These are phyloP conservation scores for Kockovaella imperatae DNA, from an alignment of 768 basidiomycete species.

Conservation along the genomic window DNA sequence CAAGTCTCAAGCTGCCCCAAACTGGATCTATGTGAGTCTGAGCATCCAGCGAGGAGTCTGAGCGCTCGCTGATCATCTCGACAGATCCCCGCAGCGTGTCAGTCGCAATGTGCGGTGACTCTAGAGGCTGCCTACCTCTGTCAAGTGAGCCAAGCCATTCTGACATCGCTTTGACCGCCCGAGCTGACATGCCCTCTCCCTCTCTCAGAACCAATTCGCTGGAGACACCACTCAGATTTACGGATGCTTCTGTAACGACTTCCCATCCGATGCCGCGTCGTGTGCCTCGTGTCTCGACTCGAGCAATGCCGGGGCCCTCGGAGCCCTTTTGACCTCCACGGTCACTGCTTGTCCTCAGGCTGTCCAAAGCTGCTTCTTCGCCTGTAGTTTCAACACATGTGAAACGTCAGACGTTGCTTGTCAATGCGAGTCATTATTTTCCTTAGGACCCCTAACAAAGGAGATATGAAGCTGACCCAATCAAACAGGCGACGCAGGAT, in stretches of 20 bases:
- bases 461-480: neutral
- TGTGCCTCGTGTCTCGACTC: conserved; percentile 37
- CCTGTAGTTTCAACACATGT: conserved; percentile 38
- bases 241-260: conserved; percentile 41
- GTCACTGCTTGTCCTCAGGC: conserved; percentile 21
- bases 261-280: conserved; percentile 33
- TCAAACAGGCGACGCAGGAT: conserved; percentile 18
- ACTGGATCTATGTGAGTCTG: conserved; percentile 27
- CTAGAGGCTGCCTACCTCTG: conserved; percentile 36
- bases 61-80: neutral
- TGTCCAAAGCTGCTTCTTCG: conserved; percentile 33
- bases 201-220: conserved; percentile 17
- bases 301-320: conserved; percentile 31
- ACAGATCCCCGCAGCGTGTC: conserved; percentile 38
- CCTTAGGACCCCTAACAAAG: too few relatives aligned
- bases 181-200: neutral
- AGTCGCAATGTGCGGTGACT: conserved; percentile 25
- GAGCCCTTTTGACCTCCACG: conserved; percentile 22
- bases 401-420: conserved; percentile 33
- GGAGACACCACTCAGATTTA: conserved; percentile 22
- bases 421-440: conserved; percentile 30
- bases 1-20: conserved; percentile 29
- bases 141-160: conserved; percentile 16
- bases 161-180: neutral
- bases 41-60: neutral